Base-by-base conservation (phyloP, 805 yeast species). In the Lachancea thermotolerans region DNA sequence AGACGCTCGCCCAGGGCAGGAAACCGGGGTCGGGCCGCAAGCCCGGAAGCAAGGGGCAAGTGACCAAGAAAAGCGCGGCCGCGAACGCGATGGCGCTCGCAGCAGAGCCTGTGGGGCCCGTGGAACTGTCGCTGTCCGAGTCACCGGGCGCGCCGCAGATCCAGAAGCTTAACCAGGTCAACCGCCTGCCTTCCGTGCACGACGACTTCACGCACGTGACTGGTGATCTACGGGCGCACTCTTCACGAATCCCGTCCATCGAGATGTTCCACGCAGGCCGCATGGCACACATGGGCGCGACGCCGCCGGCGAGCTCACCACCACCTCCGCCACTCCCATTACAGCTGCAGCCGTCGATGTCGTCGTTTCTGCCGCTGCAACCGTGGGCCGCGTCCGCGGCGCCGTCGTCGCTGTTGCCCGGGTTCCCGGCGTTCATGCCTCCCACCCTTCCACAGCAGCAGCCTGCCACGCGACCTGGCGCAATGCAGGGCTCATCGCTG, bases 1-100 rank as follows among this genome's bases (percentile, higher is more conserved):
- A 62, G 50, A 62, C 66, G 14, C 41, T 62, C 33, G 53, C 56
- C 37, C 60, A 62, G 44, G 67, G 67, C 14, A 55, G 66, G 39
- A 61, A 62, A 44, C 64, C 65, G 7, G 67, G 67, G 10, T 58
- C 64, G 44, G 66, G 67, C 12, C 49, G 66, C 39, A 59, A 54
- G 53, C 52, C 57, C 37, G 49, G 49, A 4, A 44, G 46, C 27
- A 44, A 44, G 32, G 39, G 37, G 10, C 39, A 42, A 30, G 45
- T 42, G 33, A 31, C 25, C 15, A 42, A 42, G 37, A 41, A 35
- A 10, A 31, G 35, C 18, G 34, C 39, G 10, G 25, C 25, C 25
- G 25, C 25, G 25, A 21, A 21, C 25, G 25, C 25, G 25, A 21
- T 36, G 30, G 39, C 39, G 11, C n/a, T 15, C 12, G 37, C 37